Conservation (phyloP, 805 yeast species). For the Kazachstania bromeliacearum region DNA sequence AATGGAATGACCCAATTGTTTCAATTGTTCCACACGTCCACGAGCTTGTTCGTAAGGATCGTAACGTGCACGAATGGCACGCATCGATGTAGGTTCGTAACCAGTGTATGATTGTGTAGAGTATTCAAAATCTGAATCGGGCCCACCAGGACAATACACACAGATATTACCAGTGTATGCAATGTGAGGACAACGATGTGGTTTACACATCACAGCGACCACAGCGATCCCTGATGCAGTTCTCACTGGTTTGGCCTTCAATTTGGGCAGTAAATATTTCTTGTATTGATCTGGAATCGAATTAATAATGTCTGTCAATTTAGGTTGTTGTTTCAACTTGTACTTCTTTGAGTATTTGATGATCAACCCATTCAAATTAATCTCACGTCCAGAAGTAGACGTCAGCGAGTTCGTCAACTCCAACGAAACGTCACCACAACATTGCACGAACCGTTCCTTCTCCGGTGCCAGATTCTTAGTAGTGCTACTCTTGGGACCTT, state of each 20-base stretch:
- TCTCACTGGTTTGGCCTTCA: constrained; percentile 97
- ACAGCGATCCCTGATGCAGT: constrained; percentile 99
- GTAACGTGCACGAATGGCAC: constrained; percentile 97
- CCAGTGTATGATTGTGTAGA: constrained; percentile 98
- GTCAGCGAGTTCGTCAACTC: constrained; percentile 75
- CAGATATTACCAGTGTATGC: constrained; percentile 98
- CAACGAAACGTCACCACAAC: constrained; percentile 85
- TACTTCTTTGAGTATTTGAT: constrained; percentile 81
- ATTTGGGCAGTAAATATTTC: constrained; percentile 80
- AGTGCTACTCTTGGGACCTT: constrained; percentile 36
- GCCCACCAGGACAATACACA: constrained; percentile 98
- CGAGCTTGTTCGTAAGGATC: constrained; percentile 98
- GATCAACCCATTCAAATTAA: constrained; percentile 84
- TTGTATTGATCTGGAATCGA: constrained; percentile 95
- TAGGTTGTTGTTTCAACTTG: constrained; percentile 83
- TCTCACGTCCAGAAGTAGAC: constrained; percentile 36
- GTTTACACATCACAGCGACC: constrained; percentile 98
- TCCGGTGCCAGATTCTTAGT: constrained; percentile 70
- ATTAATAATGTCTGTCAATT: constrained; percentile 87
- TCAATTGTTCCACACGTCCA: constrained; percentile 91
- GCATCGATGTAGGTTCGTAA: constrained; percentile 97
- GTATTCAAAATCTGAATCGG: constrained; percentile 95
- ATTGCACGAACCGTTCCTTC: constrained; percentile 83
- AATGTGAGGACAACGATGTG: constrained; percentile 97
- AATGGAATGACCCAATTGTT: constrained; percentile 91